Evolutionary conservation across 106 monocot species (phyloP), one percentile per base, ranked within the genome.

Genomic region (Cymbidium sinense): DNA sequence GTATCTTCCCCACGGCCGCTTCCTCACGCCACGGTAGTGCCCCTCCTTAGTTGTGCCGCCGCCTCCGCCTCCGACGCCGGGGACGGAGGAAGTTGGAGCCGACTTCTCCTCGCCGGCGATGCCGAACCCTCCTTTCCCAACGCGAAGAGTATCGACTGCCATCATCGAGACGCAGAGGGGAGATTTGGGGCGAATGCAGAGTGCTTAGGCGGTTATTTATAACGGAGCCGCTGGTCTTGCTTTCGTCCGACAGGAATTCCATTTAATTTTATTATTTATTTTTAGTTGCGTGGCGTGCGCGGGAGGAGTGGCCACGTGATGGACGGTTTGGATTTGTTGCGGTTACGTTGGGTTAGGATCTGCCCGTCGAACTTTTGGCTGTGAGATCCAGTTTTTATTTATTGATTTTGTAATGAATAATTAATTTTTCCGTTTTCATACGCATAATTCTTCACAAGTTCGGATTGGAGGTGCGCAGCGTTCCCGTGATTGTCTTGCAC

Each of bases 161-260:
- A 74, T 74, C 43, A 43, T 43, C 21, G 35, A 11, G 67, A 74
- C 20, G 29, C 23, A 51, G 79, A 5, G 8, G 74, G 70, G 67
- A 75, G 76, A 65, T 29, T 7, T 29, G 55, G 44, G 43, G 70
- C 31, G 44, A 30, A 55, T 29, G 82, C 10, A 3, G 67, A 70
- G 51, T 70, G 79, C 5, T 23, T 28, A 12, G 72, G 71, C 52
- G 64, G 62, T 50, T 23, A 88, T 88, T 82, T 82, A 85, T 85
- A 84, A 79, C 71, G 31, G 64, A 77, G 55, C 13, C 64, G 81
- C 52, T 79, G 87, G 87, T 87, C 84, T 87, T 76, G 70, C 71
- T 84, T 84, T 58, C 81, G 77, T 43, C 86, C 86, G 86, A 86
- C 86, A 86, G 70, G 83, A 83, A 77, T 75, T 82, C 81, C 13